Evolutionary conservation across 2,329 filamentous ascomycete species (phyloP).

Genomic region (Hypoxylon sp.): DNA sequence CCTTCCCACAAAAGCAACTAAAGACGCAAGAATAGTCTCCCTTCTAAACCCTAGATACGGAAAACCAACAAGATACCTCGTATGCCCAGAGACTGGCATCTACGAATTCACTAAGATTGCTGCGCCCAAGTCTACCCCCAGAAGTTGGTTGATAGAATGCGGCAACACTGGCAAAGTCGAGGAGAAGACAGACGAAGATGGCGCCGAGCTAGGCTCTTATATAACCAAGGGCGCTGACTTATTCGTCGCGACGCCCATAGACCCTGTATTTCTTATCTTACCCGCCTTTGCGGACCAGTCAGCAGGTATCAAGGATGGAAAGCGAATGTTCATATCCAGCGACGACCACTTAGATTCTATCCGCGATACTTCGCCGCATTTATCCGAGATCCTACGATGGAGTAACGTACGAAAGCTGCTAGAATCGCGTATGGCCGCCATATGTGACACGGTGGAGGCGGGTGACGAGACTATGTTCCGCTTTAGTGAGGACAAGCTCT

Average conservation of each 20-base stretch:
- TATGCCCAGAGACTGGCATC: slow-evolving; percentile 73
- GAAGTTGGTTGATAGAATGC: slow-evolving; percentile 73
- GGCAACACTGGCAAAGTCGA: slow-evolving; percentile 41
- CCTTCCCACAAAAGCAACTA: slow-evolving; percentile 68
- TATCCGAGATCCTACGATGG: slow-evolving; percentile 70
- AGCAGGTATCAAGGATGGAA: slow-evolving; percentile 63
- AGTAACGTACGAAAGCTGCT: slow-evolving; percentile 66
- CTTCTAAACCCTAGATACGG: slow-evolving; percentile 72
- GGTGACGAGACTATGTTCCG: slow-evolving; percentile 90
- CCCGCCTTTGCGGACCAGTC: slow-evolving; percentile 71
- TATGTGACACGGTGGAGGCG: slow-evolving; percentile 87
- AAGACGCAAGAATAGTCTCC: slow-evolving; percentile 71
- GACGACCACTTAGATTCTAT: slow-evolving; percentile 81
- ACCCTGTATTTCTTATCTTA: slow-evolving; percentile 86
- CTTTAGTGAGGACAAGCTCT: slow-evolving; percentile 79
- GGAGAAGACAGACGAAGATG: slow-evolving; percentile 40
- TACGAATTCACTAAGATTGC: slow-evolving; percentile 75
- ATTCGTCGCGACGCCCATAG: slow-evolving; percentile 86
- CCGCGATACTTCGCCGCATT: slow-evolving; percentile 67
- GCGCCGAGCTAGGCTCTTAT: slow-evolving; percentile 54
- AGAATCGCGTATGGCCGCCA: slow-evolving; percentile 74
- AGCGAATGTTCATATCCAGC: slow-evolving; percentile 76
- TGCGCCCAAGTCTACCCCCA: slow-evolving; percentile 67
- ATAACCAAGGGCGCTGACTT: slow-evolving; percentile 79
- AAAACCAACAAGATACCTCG: slow-evolving; percentile 71